A percentile compares a stretch with the other conserved stretches of the same genome.
Evolutionary conservation across 2,329 filamentous ascomycete species (phyloP).

Genomic region (Aspergillus pseudoterreus): DNA sequence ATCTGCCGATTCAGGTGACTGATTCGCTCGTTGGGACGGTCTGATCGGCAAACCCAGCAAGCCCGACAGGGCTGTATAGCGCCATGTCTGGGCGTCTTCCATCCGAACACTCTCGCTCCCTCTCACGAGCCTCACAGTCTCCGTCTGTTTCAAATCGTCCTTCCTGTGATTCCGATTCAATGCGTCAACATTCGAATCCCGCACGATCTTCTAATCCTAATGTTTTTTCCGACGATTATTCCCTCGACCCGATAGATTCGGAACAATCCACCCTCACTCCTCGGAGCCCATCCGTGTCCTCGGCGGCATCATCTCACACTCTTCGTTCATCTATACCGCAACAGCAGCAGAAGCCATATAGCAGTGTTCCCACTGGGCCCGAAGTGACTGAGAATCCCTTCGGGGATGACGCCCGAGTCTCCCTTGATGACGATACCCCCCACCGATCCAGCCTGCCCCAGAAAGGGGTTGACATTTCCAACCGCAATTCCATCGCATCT

Average conservation of each 20-base stretch:
- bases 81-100: constrained; percentile 39
- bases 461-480: constrained; percentile 26
- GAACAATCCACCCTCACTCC: constrained; percentile 29
- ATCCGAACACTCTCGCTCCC: constrained; percentile 34
- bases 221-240: constrained; percentile 49
- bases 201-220: constrained; percentile 38
- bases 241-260: constrained; percentile 40
- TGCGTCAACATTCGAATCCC: constrained; percentile 26
- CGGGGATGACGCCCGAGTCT: constrained; percentile 32
- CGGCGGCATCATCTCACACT: constrained; percentile 31
- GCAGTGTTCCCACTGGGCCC: constrained; percentile 20
- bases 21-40: constrained; percentile 18
- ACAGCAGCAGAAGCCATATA: constrained; percentile 20
- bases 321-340: constrained; percentile 24
- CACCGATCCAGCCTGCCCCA: constrained; percentile 34
- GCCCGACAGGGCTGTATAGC: constrained; percentile 37
- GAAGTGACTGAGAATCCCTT: constrained; percentile 31
- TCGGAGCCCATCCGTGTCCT: constrained; percentile 28
- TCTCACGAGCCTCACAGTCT: constrained; percentile 28
- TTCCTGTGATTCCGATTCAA: constrained; percentile 23
- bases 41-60: constrained; percentile 28
- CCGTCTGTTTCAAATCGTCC: constrained; percentile 19
- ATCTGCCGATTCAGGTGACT: constrained; percentile 19
- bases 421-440: constrained; percentile 28
- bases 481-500: constrained; percentile 31